Base-by-base conservation (phyloP, 1,284 basidiomycete species). In the Boletus sp. region DNA sequence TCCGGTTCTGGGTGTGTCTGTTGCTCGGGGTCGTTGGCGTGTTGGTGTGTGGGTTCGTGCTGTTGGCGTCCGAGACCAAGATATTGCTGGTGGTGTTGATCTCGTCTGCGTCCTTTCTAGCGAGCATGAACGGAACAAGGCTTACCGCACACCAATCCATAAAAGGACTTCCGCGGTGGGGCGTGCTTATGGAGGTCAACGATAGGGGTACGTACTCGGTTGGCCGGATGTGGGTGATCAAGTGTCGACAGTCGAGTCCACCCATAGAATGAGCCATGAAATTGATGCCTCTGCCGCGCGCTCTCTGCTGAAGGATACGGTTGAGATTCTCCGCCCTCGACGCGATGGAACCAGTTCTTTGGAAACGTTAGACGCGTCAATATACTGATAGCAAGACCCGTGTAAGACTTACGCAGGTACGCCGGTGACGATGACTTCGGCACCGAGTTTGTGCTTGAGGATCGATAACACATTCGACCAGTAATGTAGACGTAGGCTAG, bases 231-330 rank as follows among this genome's bases (percentile, higher is more conserved):
- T 90, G 86, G 2, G 90, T 83, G 48, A 99, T 93, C 14, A 99
- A 74, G 65, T 97, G 84, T 42, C 95, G 80, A 61, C 90, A 91
- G 62, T 97, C 94, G n/a, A 97, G 76, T 1, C 94, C 94, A 19
- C 91, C 91, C 96, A 99, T 99, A 16, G 91, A 94, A 66, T 99
- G 96, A 0, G 91, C 96, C 38, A 99, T 75, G 60, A 99, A 86
- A 67, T 99, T 99, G 61, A 98, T 68, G 45, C 81, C 88, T 60
- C 79, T 80, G 40, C 81, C 91, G 39, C 72, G 73, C 1, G 85
- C 83, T 44, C 79, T 85, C 23, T 75, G 66, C 51, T 81, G 74
- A 9, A 99, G 76, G 55, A 88, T 84, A 19, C 77, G 72, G 67
- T 99, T 80, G 54, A 99, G 75, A 40, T 79, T 78, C 50, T 85